Conservation (phyloP, 176 grass and related monocot species). For the Echinochloa phyllopogon region DNA sequence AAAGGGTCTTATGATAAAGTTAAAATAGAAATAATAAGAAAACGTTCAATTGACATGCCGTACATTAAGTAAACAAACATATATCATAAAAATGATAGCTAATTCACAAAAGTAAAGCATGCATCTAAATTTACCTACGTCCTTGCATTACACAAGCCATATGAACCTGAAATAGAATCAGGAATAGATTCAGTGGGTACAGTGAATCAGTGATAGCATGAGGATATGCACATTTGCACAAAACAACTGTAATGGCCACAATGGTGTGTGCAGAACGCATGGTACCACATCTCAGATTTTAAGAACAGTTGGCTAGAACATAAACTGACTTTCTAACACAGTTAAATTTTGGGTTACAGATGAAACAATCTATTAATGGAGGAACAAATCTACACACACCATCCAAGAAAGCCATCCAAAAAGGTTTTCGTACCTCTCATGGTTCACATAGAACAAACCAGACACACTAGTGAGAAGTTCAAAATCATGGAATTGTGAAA, state of each 20-base stretch:
- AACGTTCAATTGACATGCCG: neutral
- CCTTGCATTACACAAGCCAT: constrained; percentile 99
- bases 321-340: neutral
- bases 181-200: constrained; percentile 19
- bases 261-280: constrained; percentile 27
- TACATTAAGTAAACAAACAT: constrained; percentile 28
- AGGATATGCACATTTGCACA: neutral
- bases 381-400: neutral
- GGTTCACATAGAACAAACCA: neutral
- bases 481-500: constrained; percentile 10
- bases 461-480: neutral
- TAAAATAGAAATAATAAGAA: neutral
- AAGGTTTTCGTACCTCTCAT: neutral
- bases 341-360: constrained; percentile 24
- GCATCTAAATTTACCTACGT: constrained; percentile 63
- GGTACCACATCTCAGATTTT: constrained; percentile 34
- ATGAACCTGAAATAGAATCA: constrained; percentile 73
- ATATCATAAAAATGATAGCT: neutral
- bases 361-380: constrained; percentile 17
- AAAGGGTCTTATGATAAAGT: neutral
- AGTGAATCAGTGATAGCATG: neutral
- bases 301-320: constrained; percentile 2
- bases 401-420: constrained; percentile 12
- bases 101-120: constrained; percentile 22
- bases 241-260: constrained; percentile 6